phyloP scores from a whole-genome alignment of 176 grass and related monocot genomes.

The Microstegium vimineum region DNA sequence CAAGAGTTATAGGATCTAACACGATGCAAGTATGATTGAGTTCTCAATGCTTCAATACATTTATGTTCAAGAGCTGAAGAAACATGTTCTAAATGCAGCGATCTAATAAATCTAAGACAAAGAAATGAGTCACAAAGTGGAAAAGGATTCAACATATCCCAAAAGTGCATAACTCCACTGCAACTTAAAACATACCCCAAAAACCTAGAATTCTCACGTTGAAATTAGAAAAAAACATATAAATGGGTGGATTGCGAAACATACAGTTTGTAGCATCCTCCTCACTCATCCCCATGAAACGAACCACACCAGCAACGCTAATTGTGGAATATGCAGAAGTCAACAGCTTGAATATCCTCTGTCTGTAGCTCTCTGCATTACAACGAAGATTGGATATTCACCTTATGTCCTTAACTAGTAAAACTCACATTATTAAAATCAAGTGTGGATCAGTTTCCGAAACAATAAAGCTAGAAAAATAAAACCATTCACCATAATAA shows the following conservation, averaged over 20 bases:
- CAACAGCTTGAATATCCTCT: slow-evolving; percentile 87
- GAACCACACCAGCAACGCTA: slow-evolving; percentile 57
- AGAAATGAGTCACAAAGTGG: neutral
- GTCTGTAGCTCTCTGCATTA: slow-evolving; percentile 82
- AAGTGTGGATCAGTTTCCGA: neutral
- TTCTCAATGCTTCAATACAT: neutral
- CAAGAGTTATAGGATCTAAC: neutral
- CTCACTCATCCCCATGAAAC: slow-evolving; percentile 86
- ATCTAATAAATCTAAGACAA: neutral
- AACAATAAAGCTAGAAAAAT: slow-evolving; percentile 12
- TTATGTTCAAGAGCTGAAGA: neutral
- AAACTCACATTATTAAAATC: neutral
- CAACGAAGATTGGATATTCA: neutral
- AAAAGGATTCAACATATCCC: neutral
- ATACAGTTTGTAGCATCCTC: slow-evolving; percentile 83
- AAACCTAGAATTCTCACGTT: neutral
- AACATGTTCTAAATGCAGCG: neutral
- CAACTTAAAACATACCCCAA: neutral
- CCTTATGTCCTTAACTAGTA: neutral
- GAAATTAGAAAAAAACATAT: neutral
- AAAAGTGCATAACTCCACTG: neutral
- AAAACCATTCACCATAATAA: neutral
- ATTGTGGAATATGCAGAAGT: slow-evolving; percentile 90
- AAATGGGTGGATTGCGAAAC: slow-evolving; percentile 18
- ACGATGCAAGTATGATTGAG: neutral